Evolutionary conservation across 371 early-diverging fungal species (phyloP), one percentile per base, ranked within the genome.

Genomic region (Mucor plumbeus): DNA sequence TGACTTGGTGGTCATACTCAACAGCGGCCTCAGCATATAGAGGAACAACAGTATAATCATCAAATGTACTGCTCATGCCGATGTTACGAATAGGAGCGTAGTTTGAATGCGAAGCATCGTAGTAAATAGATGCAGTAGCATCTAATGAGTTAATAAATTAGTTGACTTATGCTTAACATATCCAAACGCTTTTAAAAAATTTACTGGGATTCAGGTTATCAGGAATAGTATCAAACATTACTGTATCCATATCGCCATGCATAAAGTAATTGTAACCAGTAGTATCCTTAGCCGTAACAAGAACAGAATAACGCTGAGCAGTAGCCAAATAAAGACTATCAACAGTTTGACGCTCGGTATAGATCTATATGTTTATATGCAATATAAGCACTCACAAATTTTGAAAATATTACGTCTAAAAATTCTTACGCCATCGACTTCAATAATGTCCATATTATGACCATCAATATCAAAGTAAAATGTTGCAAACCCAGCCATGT

Each of bases 391-490:
- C n/a, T n/a, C n/a, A n/a, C n/a, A n/a, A n/a, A n/a, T n/a, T n/a
- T n/a, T n/a, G n/a, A n/a, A n/a, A n/a, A n/a, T n/a, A n/a, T n/a
- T n/a, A n/a, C n/a, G n/a, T n/a, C n/a, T n/a, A n/a, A n/a, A n/a
- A n/a, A n/a, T n/a, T n/a, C n/a, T n/a, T n/a, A n/a, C n/a, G 56
- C 95, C 95, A 67, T 95, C 95, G 19, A 89, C 83, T 78, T 94
- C 95, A 61, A 95, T 92, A 39, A 95, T 77, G 54, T 88, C 80
- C 78, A 95, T 69, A 36, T 84, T 77, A 74, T 94, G 95, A 53
- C 87, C 89, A 70, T 91, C 93, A 65, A 95, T 91, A 71, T 87
- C 83, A 74, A 95, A 83, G 69, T 86, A 85, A 75, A 88, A 93
- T 80, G 87, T 88, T 58, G 92, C 85, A 59, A 93, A 80, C 26